Base-by-base conservation (phyloP, 2,329 filamentous ascomycete genomes). In the Fusarium sp. region DNA sequence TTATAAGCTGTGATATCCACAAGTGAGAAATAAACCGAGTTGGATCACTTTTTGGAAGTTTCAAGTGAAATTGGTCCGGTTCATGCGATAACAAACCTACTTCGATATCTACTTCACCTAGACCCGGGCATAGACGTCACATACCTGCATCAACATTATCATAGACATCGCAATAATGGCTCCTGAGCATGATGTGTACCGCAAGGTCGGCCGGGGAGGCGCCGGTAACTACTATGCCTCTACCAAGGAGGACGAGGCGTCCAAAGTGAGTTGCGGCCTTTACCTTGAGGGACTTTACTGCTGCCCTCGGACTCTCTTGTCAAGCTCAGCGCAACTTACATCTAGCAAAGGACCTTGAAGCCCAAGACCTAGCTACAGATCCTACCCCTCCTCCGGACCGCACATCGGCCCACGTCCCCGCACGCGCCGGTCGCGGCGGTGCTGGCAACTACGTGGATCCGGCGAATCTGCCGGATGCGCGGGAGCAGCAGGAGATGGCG, bases 201-300 rank as follows among this genome's bases (percentile, higher is more conserved):
- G 83, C 69, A 84, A 83, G 62, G 83, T 86, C 43, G 89, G 90
- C 60, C 87, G 90, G 51, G 90, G 90, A 57, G 90, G 90, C 52
- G 89, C 89, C 7, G 90, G 90, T 55, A 92, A 92, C 78, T 90
- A 86, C 77, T 85, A 85, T 73, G 82, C 82, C 74, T 83, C 86
- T 67, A 82, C 85, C 69, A 84, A 89, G 62, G 77, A 86, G 28
- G 82, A 88, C 30, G 83, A 86, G 31, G 81, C 78, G 47, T 74
- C 76, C 59, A 81, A 78, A 66, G 77, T 76, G 62, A 67, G 62
- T 60, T 47, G 10, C 15, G 28, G 31, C 27, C 31, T 34, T 31
- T 15, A 13, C 30, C 30, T 37, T 27, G 28, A 10, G 18, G 34
- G 5, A 4, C 13, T 52, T 31, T 41, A n/a, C 46, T 37, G 7